A percentile compares a stretch with the other conserved stretches of the same genome.
These are phyloP conservation scores for Euphorbia tirucalli DNA, from an alignment of 345 rosid species.

Conservation along the genomic window DNA sequence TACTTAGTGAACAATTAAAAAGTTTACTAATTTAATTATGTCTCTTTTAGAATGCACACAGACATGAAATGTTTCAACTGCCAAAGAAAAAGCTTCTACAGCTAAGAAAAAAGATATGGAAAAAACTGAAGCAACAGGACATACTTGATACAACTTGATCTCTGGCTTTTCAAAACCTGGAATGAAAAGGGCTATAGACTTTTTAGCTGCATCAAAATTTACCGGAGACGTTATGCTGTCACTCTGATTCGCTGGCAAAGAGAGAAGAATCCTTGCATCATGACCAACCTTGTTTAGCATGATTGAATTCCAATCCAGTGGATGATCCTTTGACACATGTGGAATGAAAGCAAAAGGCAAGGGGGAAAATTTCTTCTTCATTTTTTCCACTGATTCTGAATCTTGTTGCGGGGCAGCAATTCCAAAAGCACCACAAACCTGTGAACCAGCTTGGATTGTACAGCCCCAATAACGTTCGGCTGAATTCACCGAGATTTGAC, in stretches of 20 bases:
- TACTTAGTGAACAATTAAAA: no score
- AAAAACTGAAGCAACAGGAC: conserved; percentile 17
- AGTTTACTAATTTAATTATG: no score
- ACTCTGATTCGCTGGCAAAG: conserved; percentile 27
- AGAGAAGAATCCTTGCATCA: conserved; percentile 50
- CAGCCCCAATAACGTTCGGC: conserved; percentile 85
- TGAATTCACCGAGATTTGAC: conserved; percentile 50
- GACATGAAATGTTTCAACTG: no score
- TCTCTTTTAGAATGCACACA: no score
- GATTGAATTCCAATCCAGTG: conserved; percentile 59
- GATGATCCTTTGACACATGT: conserved; percentile 28
- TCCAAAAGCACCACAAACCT: conserved; percentile 65
- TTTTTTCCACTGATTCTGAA: conserved; percentile 27
- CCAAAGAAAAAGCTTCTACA: conserved; percentile 6
- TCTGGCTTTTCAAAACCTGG: conserved; percentile 93
- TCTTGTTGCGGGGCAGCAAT: conserved; percentile 30
- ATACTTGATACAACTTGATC: conserved; percentile 87
- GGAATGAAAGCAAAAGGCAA: conserved; percentile 63
- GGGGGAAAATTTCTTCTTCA: conserved; percentile 52
- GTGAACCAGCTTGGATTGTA: conserved; percentile 73
- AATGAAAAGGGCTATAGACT: conserved; percentile 71
- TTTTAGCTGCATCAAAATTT: conserved; percentile 52
- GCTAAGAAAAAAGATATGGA: conserved; percentile 6
- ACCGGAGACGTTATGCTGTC: conserved; percentile 41
- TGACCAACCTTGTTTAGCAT: conserved; percentile 37